Base-by-base conservation (phyloP, 2,329 filamentous ascomycete genomes). In the Colletotrichum shisoi region DNA sequence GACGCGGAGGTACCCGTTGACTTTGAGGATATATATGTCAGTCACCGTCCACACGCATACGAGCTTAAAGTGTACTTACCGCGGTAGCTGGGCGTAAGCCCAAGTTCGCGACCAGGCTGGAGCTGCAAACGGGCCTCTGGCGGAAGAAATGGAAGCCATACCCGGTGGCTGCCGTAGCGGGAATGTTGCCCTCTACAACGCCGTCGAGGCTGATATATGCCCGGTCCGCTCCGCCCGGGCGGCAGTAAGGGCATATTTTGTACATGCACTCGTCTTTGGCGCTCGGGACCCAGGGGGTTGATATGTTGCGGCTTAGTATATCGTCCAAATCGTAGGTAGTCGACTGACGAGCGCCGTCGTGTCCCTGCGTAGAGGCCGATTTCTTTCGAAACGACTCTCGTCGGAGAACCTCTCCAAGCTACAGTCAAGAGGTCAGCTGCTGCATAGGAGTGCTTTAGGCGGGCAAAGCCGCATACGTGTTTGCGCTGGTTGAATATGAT, bases 221-320 rank as follows among this genome's bases (percentile, higher is more conserved):
- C 34, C 85, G 81, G 15, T 82, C 78, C 24, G 75, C 73, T 31
- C 76, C 79, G 0, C 73, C 74, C 4, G 79, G 80, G 3, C 84
- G 81, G 69, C 86, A 88, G 7, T 64, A 67, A 3, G 80, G 79
- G 68, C 86, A 89, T 48, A 81, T 78, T 67, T 78, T 84, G 74
- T 80, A 82, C 49, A 80, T 78, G 67, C 86, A 88, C 72, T 86
- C 82, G 0, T 78, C 71, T 0, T 72, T 71, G 21, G 73, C 68
- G 44, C 68, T 68, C 19, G 77, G 75, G 6, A 81, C 70, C 81
- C 81, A 84, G 15, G 79, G 76, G 60, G 74, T 75, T 45, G 71
- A 71, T 27, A 45, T 24, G 19, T 21, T 56, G 9, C 57, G 40
- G n/a, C 44, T 54, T 13, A 67, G 51, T 13, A 49, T 54, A 9